These are phyloP conservation scores for Fusarium globosum DNA, from an alignment of 2,329 filamentous ascomycete genomes.

Conservation along the genomic window DNA sequence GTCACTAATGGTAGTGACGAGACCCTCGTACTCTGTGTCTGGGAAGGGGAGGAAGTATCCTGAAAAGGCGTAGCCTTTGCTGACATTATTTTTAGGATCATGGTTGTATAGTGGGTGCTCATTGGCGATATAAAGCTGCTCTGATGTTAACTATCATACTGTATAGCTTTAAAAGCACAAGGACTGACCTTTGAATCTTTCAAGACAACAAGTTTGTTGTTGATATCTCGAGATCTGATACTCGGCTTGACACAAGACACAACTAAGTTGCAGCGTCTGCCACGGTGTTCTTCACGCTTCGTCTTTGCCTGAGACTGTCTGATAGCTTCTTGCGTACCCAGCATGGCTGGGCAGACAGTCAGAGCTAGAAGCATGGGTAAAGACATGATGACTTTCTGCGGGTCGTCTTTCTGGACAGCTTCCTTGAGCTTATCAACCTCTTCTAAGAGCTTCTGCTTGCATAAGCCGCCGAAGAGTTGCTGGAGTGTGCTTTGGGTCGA, in stretches of 20 bases:
- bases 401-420: constrained; percentile 42
- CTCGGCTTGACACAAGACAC: constrained; percentile 61
- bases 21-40: constrained; percentile 58
- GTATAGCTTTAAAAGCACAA: not conserved
- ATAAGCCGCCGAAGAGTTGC: constrained; percentile 38
- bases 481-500: constrained; percentile 33
- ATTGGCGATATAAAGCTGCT: constrained; percentile 47
- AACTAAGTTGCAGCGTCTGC: constrained; percentile 59
- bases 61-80: constrained; percentile 64
- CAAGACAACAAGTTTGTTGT: constrained; percentile 58
- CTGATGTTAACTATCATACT: not conserved
- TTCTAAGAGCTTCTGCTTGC: constrained; percentile 41
- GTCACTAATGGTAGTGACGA: constrained; percentile 61
- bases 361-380: constrained; percentile 46
- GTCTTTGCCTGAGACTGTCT: constrained; percentile 59
- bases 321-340: constrained; percentile 60
- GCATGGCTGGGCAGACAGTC: constrained; percentile 52
- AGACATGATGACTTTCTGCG: constrained; percentile 44
- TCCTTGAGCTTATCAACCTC: constrained; percentile 45
- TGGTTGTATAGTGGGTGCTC: constrained; percentile 43
- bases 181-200: constrained; percentile 53
- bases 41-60: constrained; percentile 70
- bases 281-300: constrained; percentile 59
- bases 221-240: constrained; percentile 55
- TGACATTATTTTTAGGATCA: constrained; percentile 54